Base-by-base conservation (phyloP, 2,329 filamentous ascomycete species). In the Endoconidiophora polonica region DNA sequence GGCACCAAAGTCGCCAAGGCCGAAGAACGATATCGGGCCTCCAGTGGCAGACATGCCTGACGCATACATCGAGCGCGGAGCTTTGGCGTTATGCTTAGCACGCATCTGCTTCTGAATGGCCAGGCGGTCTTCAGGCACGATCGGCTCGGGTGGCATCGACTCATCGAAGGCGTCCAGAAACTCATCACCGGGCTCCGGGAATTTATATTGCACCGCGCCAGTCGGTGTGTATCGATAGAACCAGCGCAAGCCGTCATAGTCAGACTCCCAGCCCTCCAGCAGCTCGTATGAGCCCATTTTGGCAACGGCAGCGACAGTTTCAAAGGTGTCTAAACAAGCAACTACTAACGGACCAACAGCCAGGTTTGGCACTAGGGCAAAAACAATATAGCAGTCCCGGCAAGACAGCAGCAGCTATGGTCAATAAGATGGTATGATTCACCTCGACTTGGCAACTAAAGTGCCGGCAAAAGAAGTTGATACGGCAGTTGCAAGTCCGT, bases 181-280 rank as follows among this genome's bases (percentile, higher is more conserved):
- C 61, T 77, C 74, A 56, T 78, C 74, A 54, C 74, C 74, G 4
- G 70, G 67, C 41, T 66, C 66, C 4, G 74, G 74, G 54, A 77
- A 78, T 52, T 70, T 70, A 57, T 70, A 78, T 59, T 77, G 74
- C 14, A 70, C 61, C 36, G 70, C 62, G 7, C 73, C 73, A 6
- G 69, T 75, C 22, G 73, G 63, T 55, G 66, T 71, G 62, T 73
- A 76, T 47, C 67, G 68, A 59, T 73, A 78, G 61, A 76, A 71
- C 74, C 74, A 78, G 23, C 74, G 68, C 18, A 55, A 57, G 48
- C 73, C 73, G 55, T 77, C 74, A 56, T 77, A 76, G 59, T 77
- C 74, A 57, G 63, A 68, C 52, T 75, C 71, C 74, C 74, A 77
- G 49, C 71, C 70, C 5, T 66, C 63, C 2, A 72, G 72, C 29